Evolutionary conservation across 2,329 filamentous ascomycete genomes (phyloP), one percentile per base, ranked within the genome.

Genomic region (Colletotrichum sp.): DNA sequence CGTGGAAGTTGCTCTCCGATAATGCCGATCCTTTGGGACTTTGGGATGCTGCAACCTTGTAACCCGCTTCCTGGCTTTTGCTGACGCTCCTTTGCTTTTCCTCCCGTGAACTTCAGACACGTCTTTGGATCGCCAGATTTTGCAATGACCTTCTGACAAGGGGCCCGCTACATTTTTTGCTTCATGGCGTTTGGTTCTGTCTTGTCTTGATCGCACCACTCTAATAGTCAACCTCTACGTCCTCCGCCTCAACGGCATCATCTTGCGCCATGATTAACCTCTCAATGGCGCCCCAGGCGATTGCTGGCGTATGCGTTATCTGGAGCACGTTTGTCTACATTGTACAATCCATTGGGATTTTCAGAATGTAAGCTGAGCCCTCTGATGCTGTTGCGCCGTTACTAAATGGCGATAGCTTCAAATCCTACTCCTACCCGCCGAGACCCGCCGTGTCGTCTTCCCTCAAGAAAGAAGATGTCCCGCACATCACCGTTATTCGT

Each of bases 401-500:
- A 6, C 48, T 66, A 13, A 48, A 12, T n/a, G 13, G 16, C 48
- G 55, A 36, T 36, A 87, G 92, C 77, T 90, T 91, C 79, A 88
- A 87, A 57, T 83, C 88, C 79, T 92, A 90, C 82, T 90, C 90
- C 0, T 84, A 83, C 3, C 86, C 84, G 5, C 89, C 89, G 3
- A 81, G 82, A n/a, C 84, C 87, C 8, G 86, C 91, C 7, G 82
- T 90, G 18, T 92, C 91, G 5, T 85, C 91, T 3, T 84, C 83
- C 1, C 84, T 93, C 1, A 84, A 85, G 6, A 81, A 85, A 55
- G 83, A 90, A 78, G 86, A 92, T 52, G 88, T 95, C 5, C 96
- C 96, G 18, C 93, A 95, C 86, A 90, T 99, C 80, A 99, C 97
- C 36, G 90, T 98, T 76, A 96, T 99, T 79, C 94, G 97, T 4